Base-by-base conservation (phyloP, 2,329 filamentous ascomycete genomes). In the Triangularia setosa region DNA sequence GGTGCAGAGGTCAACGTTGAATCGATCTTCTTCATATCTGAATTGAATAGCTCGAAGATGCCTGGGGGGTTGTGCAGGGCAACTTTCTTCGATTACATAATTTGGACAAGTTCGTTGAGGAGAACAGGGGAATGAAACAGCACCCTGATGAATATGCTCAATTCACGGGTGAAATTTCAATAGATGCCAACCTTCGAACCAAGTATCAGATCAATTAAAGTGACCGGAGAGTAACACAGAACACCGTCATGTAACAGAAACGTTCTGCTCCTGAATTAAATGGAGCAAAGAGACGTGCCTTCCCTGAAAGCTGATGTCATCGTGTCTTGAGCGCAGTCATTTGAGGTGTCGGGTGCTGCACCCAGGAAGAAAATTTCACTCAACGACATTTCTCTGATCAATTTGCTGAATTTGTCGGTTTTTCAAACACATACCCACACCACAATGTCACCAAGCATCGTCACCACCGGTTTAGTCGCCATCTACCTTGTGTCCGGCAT, bases 401-500 rank as follows among this genome's bases (percentile, higher is more conserved):
- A 18, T 18, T 48, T 48, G 40, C n/a, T 48, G n/a, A 21, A 9
- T 4, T 23, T 48, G n/a, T 11, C 40, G n/a, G 40, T 3, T 48
- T 21, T 9, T 7, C 8, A 21, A 28, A 27, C 35, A 40, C 14
- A 61, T 28, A 35, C 35, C 35, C 14, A 18, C 16, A 56, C 14
- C 14, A 68, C 54, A 55, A 60, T 67, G 58, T 48, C 53, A 35
- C 12, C 60, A 9, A n/a, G 18, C 14, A 16, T 3, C 7, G 44
- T 63, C 28, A 48, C 44, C 30, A 55, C 28, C 24, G 44, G 53
- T 21, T 0, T 61, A 27, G 60, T 16, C 44, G 60, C 62, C 7
- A 2, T 18, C 16, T 55, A 5, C 18, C 52, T 58, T 4, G 18
- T 58, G 12, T 35, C 21, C n/a, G 48, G 52, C 28, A 56, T 58